phyloP scores from a whole-genome alignment of 2,329 filamentous ascomycete species.

The Mycocentrospora acerina region DNA sequence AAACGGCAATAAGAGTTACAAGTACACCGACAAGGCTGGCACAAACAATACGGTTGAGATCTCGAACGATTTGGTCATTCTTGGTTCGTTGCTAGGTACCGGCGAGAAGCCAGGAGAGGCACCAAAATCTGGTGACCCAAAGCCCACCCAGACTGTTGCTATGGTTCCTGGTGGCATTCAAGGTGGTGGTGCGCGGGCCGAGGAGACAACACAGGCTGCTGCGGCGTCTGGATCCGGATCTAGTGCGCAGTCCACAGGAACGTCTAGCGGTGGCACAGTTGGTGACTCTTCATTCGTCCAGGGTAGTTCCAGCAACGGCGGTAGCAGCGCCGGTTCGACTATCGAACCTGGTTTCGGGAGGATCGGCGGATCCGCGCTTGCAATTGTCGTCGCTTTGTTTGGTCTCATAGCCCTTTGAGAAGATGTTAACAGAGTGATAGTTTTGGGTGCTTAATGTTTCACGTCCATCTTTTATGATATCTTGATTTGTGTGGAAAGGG shows the following conservation, averaged over 20 bases:
- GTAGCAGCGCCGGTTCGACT: slow-evolving; percentile 16
- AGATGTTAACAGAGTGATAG: neutral
- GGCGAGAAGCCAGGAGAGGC: slow-evolving; percentile 67
- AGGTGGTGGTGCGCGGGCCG: slow-evolving; percentile 48
- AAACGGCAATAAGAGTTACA: slow-evolving; percentile 67
- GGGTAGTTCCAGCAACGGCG: slow-evolving; percentile 17
- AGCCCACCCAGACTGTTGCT: slow-evolving; percentile 39
- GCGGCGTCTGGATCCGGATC: slow-evolving; percentile 6
- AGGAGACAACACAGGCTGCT: slow-evolving; percentile 19
- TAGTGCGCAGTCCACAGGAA: slow-evolving; percentile 11
- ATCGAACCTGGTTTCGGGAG: slow-evolving; percentile 27
- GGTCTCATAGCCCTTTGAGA: slow-evolving; percentile 28
- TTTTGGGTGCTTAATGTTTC: slow-evolving; percentile 2
- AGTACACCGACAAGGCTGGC: slow-evolving; percentile 64
- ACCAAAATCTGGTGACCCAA: slow-evolving; percentile 33
- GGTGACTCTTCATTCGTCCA: slow-evolving; percentile 24
- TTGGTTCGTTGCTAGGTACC: slow-evolving; percentile 78
- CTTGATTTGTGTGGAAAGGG: no score
- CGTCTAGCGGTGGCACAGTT: neutral
- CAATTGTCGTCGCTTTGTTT: slow-evolving; percentile 36
- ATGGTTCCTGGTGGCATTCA: slow-evolving; percentile 60
- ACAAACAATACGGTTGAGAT: slow-evolving; percentile 76
- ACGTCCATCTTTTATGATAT: slow-evolving; percentile 9
- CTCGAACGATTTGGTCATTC: slow-evolving; percentile 70
- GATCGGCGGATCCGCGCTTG: slow-evolving; percentile 35